Percentiles rank a stretch among this genome's conserved stretches.
These are phyloP conservation scores for Chiua sp. DNA, from an alignment of 1,284 basidiomycete species.

Conservation along the genomic window DNA sequence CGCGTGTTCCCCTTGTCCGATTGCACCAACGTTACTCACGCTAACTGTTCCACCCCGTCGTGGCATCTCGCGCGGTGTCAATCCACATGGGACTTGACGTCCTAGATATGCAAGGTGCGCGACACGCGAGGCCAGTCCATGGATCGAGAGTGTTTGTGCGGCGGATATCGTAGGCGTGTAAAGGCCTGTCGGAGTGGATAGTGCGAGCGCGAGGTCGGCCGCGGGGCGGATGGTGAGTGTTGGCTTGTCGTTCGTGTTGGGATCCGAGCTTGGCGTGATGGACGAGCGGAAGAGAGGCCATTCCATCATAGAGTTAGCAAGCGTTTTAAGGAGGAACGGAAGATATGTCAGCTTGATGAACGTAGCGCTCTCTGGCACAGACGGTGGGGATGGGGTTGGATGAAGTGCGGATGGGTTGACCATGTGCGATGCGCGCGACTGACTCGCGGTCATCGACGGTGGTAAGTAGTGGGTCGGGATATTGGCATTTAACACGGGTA, in stretches of 20 bases:
- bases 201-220: slow-evolving; percentile 76
- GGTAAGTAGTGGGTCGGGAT: slow-evolving; percentile 67
- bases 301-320: slow-evolving; percentile 81
- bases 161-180: slow-evolving; percentile 85
- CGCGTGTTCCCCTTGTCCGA: slow-evolving; percentile 77
- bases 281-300: slow-evolving; percentile 84
- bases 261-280: slow-evolving; percentile 51
- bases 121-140: slow-evolving; percentile 69
- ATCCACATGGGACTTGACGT: slow-evolving; percentile 66
- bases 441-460: slow-evolving; percentile 32
- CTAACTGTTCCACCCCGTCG: slow-evolving; percentile 80
- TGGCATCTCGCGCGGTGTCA: slow-evolving; percentile 69
- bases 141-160: slow-evolving; percentile 65
- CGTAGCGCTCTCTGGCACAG: slow-evolving; percentile 51
- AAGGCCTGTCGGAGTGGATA: slow-evolving; percentile 84
- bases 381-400: slow-evolving; percentile 44
- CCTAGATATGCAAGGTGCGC: slow-evolving; percentile 67
- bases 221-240: slow-evolving; percentile 70
- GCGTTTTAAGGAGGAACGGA: slow-evolving; percentile 86
- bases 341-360: slow-evolving; percentile 81
- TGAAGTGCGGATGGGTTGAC: slow-evolving; percentile 57
- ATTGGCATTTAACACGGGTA: slow-evolving; percentile 71
- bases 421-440: slow-evolving; percentile 46
- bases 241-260: slow-evolving; percentile 50
- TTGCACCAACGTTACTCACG: slow-evolving; percentile 86